Conservation (phyloP, 1,139 yeast species). For the Williopsis jadinii region DNA sequence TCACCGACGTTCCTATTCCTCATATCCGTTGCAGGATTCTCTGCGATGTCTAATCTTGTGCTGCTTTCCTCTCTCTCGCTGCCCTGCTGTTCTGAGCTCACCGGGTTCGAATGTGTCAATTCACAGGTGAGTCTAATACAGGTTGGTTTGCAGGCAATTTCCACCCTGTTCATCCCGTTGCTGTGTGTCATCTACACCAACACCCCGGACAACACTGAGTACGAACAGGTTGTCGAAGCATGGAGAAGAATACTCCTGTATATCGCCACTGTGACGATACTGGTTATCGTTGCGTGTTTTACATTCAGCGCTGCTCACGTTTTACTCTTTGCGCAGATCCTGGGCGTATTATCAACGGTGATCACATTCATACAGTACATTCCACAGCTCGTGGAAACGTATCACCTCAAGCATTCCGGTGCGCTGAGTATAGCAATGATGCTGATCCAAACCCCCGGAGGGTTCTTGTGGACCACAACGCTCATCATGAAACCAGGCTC, state of each 20-base stretch:
- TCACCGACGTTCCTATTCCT: constrained; percentile 67
- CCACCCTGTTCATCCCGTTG: constrained; percentile 55
- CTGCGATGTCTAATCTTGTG: constrained; percentile 63
- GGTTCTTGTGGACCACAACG: constrained; percentile 68
- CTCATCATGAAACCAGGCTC: constrained; percentile 68
- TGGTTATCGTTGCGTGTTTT: constrained; percentile 31
- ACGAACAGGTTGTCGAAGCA: constrained; percentile 33
- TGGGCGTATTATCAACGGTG: constrained; percentile 57
- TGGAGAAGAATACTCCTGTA: constrained; percentile 24
- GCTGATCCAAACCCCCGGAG: constrained; percentile 89
- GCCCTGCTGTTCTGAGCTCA: constrained; percentile 41
- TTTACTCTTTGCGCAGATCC: constrained; percentile 42
- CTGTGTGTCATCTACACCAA: constrained; percentile 44
- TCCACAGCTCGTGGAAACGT: constrained; percentile 76
- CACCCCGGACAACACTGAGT: constrained; percentile 40
- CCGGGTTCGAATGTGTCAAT: constrained; percentile 55
- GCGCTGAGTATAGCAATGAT: constrained; percentile 76
- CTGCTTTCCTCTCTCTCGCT: constrained; percentile 52
- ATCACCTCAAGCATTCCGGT: constrained; percentile 66
- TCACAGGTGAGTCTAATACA: constrained; percentile 67
- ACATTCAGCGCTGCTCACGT: constrained; percentile 4
- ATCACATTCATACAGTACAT: constrained; percentile 68
- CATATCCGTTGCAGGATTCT: constrained; percentile 67
- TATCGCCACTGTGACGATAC: constrained; percentile 26
- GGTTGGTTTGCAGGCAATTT: constrained; percentile 58